A percentile compares a stretch with the other conserved stretches of the same genome.
These are phyloP conservation scores for Neurospora sp. DNA, from an alignment of 495 filamentous ascomycete species.

Conservation along the genomic window DNA sequence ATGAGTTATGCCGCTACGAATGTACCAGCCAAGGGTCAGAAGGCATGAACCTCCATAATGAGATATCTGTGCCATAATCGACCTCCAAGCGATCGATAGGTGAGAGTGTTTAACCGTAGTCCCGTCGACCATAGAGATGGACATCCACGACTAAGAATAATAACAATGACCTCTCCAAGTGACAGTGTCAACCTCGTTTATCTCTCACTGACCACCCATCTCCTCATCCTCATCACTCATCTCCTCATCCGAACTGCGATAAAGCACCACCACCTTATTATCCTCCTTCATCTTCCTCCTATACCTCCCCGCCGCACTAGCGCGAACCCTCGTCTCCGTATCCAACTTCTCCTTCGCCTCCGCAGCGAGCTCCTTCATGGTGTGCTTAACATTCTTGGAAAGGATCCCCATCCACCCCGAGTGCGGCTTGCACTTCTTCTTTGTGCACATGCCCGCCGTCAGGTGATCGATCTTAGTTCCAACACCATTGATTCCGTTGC, in stretches of 20 bases:
- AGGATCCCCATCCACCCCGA: slow-evolving; percentile 34
- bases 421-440: slow-evolving; percentile 40
- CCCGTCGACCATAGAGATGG: neutral
- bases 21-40: neutral
- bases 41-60: neutral
- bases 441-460: slow-evolving; percentile 34
- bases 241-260: slow-evolving; percentile 3
- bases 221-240: slow-evolving; percentile 1
- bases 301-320: slow-evolving; percentile 30
- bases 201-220: neutral
- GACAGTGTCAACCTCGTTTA: neutral
- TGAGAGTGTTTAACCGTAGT: neutral
- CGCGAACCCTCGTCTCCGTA: slow-evolving; percentile 29
- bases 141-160: neutral
- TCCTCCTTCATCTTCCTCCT: slow-evolving; percentile 27
- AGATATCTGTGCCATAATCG: neutral
- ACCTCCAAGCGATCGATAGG: neutral
- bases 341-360: slow-evolving; percentile 33
- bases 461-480: slow-evolving; percentile 15
- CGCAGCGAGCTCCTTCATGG: slow-evolving; percentile 36
- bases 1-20: neutral
- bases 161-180: neutral
- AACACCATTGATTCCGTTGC: neutral
- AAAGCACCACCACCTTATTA: slow-evolving; percentile 26
- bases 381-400: slow-evolving; percentile 27